A percentile compares a stretch with the other conserved stretches of the same genome.
These are phyloP conservation scores for Lentinula detonsa DNA, from an alignment of 768 basidiomycete genomes.

Conservation along the genomic window DNA sequence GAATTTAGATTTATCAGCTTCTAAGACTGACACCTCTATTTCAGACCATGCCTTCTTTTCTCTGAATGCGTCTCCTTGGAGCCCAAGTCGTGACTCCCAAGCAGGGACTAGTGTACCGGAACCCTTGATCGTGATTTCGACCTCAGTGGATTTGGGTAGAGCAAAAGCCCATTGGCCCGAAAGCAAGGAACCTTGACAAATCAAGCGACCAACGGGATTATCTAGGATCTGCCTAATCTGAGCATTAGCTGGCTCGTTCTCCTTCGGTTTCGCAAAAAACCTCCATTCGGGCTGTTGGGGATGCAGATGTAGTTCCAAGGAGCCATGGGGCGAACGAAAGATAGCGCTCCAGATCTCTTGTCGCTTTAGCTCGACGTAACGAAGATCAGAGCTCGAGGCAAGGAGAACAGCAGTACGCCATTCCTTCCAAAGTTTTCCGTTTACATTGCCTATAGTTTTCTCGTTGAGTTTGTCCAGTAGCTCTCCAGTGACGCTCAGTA, in stretches of 20 bases:
- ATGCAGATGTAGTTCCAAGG: constrained; percentile 72
- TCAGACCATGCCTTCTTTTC: constrained; percentile 63
- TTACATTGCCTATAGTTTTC: constrained; percentile 32
- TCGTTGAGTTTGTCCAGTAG: constrained; percentile 48
- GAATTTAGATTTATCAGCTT: constrained; percentile 37
- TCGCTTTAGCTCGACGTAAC: constrained; percentile 81
- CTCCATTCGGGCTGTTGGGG: constrained; percentile 82
- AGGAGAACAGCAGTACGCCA: constrained; percentile 68
- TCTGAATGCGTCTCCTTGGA: constrained; percentile 57
- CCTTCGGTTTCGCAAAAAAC: constrained; percentile 66
- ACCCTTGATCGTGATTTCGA: constrained; percentile 60
- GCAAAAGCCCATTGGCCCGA: constrained; percentile 77
- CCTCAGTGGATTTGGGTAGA: constrained; percentile 51
- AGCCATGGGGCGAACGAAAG: constrained; percentile 67
- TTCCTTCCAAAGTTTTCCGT: constrained; percentile 52
- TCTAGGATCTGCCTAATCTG: constrained; percentile 70
- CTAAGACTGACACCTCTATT: constrained; percentile 55
- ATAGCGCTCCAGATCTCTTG: constrained; percentile 84
- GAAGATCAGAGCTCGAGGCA: constrained; percentile 57
- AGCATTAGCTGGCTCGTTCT: constrained; percentile 67
- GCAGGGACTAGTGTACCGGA: constrained; percentile 67
- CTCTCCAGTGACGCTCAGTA: constrained; percentile 43
- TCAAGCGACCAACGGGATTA: constrained; percentile 71
- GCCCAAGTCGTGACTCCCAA: constrained; percentile 81
- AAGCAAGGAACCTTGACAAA: constrained; percentile 52